Base-by-base conservation (phyloP, 805 yeast genomes). In the Pichia sporocuriosa region DNA sequence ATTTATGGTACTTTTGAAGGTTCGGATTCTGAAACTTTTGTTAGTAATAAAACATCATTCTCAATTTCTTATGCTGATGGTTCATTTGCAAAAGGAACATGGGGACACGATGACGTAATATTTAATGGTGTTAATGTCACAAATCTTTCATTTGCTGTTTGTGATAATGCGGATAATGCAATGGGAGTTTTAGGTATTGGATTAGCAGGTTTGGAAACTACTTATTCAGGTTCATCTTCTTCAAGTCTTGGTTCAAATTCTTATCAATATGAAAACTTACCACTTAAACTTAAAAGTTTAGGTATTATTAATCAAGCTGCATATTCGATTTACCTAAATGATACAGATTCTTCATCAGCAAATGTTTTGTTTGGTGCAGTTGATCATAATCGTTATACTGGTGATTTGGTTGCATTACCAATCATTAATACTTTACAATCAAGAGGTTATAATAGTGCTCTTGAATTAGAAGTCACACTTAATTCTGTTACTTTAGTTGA, bases 171-270 rank as follows among this genome's bases (percentile, higher is more conserved):
- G 1, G 75, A 77, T 47, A 77, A 89, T 3, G 59, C 76, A 11
- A 62, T 72, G 45, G 90, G 94, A 44, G 89, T 84, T 23, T 61
- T 84, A 31, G 88, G 89, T 20, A 76, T 84, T 45, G 90, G 93
- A 12, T 67, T 82, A 38, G 62, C 73, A 4, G 83, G 77, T 11
- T 68, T 84, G 40, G 95, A 88, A 59, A 66, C 76, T 3, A 82
- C 90, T 1, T 40, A 56, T 26, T 59, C 51, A 32, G 49, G 55
- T 22, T 49, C 44, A 23, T 56, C 53, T 10, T 32, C 39, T 19
- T 37, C 43, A 3, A 30, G 39, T 9, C 36, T 27, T 6, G 9
- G 29, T 8, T 26, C 29, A 9, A 25, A 21, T 5, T 12, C 37
- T 6, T 72, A 70, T 53, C 59, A 61, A 15, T 85, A 85, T 61